phyloP scores from a whole-genome alignment of 441 rosid species.

The Codiaeum variegatum region DNA sequence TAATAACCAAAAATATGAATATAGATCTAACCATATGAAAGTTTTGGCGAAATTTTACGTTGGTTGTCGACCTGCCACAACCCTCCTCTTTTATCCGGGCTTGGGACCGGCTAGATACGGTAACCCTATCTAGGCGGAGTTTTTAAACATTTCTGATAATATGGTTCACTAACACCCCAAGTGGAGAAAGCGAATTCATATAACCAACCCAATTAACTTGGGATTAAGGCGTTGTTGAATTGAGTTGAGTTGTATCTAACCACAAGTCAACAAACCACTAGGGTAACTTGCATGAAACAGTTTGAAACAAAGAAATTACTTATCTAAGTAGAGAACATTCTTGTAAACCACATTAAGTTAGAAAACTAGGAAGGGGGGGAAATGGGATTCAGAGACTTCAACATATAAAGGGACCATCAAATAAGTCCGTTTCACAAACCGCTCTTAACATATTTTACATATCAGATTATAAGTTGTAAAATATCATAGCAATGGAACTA shows the following conservation, averaged over 20 bases:
- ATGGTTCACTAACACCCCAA: too few relatives aligned
- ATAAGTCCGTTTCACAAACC: not conserved
- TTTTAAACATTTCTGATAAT: too few relatives aligned
- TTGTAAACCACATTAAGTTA: not conserved
- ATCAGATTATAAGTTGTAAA: not conserved
- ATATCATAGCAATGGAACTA: not conserved
- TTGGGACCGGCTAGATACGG: too few relatives aligned
- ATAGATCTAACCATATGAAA: too few relatives aligned
- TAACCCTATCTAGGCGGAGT: too few relatives aligned
- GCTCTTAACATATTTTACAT: not conserved
- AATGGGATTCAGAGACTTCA: not conserved
- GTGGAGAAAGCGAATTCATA: too few relatives aligned
- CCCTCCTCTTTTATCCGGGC: too few relatives aligned
- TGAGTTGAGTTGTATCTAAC: too few relatives aligned
- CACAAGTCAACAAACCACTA: not conserved
- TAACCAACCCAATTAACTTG: too few relatives aligned
- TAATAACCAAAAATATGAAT: not conserved
- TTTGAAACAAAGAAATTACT: not conserved
- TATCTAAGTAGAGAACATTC: not conserved
- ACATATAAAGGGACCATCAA: not conserved
- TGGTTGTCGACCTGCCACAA: too few relatives aligned
- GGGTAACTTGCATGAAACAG: constrained; percentile 20
- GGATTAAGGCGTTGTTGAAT: too few relatives aligned
- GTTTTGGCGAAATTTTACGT: too few relatives aligned
- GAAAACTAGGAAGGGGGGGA: not conserved